Conservation (phyloP, 1,284 basidiomycete genomes). For the Rhodotorula sp. region DNA sequence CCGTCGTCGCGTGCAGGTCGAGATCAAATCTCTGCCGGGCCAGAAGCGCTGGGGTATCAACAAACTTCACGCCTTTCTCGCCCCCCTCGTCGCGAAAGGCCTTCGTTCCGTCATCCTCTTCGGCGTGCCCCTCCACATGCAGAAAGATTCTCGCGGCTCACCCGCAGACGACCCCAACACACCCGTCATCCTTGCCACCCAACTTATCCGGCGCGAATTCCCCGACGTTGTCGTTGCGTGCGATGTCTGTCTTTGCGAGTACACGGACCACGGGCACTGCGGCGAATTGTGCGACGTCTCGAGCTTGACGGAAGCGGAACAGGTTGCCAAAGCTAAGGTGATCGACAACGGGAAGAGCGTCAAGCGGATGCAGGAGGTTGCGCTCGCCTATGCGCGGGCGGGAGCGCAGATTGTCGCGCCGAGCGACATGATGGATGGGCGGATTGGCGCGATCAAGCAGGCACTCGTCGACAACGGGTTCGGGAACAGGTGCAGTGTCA, state of each 20-base stretch:
- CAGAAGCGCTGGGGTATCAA: conserved; percentile 94
- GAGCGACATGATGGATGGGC: conserved; percentile 98
- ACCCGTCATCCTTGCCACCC: conserved; percentile 89
- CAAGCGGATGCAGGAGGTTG: conserved; percentile 83
- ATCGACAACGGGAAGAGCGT: conserved; percentile 70
- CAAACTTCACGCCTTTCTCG: conserved; percentile 81
- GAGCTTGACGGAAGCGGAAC: conserved; percentile 18
- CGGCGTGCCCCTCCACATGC: conserved; percentile 75
- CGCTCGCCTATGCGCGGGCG: conserved; percentile 85
- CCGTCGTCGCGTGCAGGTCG: conserved; percentile 50
- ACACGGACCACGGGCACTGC: conserved; percentile 97
- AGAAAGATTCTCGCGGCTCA: conserved; percentile 74
- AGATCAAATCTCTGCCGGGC: conserved; percentile 74
- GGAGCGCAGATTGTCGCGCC: conserved; percentile 98
- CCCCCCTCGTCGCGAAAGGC: conserved; percentile 84
- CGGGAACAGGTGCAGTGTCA: conserved; percentile 83
- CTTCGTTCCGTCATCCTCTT: conserved; percentile 91
- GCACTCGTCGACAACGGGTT: conserved; percentile 76
- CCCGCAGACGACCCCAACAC: conserved; percentile 87
- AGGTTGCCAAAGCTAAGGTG: conserved; percentile 16
- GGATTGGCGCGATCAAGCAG: conserved; percentile 80
- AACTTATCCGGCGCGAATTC: conserved; percentile 71
- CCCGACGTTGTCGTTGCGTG: conserved; percentile 82
- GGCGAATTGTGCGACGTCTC: conserved; percentile 55
- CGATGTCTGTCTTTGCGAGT: conserved; percentile 99